A percentile compares a stretch with the other conserved stretches of the same genome.
phyloP scores from a whole-genome alignment of 202 grass and related monocot genomes.

The Zoysia matrella region DNA sequence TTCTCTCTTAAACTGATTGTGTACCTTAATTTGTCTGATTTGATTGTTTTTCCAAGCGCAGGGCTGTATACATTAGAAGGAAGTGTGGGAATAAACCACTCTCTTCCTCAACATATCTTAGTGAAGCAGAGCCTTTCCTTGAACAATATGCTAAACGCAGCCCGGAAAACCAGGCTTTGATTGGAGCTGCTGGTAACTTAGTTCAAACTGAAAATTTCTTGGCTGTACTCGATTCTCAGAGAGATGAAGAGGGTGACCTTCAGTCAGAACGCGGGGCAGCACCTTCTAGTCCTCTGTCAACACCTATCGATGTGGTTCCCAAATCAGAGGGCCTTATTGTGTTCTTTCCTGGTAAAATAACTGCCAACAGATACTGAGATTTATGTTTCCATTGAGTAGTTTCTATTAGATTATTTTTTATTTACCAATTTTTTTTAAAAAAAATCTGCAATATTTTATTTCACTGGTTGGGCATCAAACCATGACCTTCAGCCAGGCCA shows the following conservation, averaged over 20 bases:
- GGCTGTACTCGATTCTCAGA: conserved; percentile 67
- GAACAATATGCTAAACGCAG: conserved; percentile 87
- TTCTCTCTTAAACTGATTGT: conserved; percentile 12
- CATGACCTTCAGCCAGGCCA: conserved; percentile 4
- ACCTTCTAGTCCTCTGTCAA: conserved; percentile 53
- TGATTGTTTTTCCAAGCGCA: conserved; percentile 38
- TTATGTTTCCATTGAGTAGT: neutral
- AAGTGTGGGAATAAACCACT: conserved; percentile 82
- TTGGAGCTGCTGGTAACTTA: conserved; percentile 86
- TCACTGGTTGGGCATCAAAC: neutral
- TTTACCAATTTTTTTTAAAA: conserved; percentile 6
- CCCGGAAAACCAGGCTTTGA: conserved; percentile 82
- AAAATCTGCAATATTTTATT: neutral
- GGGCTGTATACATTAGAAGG: conserved; percentile 84
- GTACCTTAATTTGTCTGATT: conserved; percentile 36
- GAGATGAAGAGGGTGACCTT: conserved; percentile 95
- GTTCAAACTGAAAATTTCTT: conserved; percentile 91
- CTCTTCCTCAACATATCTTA: conserved; percentile 79
- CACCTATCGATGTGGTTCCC: conserved; percentile 61
- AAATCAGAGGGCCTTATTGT: conserved; percentile 91
- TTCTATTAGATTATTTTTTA: conserved; percentile 22
- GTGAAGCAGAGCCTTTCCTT: conserved; percentile 96
- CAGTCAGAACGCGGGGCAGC: conserved; percentile 53
- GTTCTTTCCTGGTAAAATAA: conserved; percentile 87
- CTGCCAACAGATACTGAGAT: conserved; percentile 26